Conservation (phyloP, 352 stramenopile species). For the Halophytophthora batemanensis region DNA sequence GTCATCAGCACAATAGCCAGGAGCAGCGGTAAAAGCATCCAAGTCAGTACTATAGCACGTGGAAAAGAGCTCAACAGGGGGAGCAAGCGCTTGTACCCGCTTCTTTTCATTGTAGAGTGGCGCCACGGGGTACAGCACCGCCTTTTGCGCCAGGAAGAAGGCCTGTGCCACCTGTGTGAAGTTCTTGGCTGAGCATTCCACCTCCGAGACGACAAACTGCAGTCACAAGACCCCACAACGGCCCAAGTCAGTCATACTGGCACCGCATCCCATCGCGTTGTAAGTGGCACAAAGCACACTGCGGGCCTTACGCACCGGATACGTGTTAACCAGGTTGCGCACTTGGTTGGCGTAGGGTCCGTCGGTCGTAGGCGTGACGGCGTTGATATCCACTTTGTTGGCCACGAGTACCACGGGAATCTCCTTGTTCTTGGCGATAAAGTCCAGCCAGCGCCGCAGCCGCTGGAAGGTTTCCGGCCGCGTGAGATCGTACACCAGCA, state of each 20-base stretch:
- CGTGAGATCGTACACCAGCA: constrained; percentile 86
- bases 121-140: constrained; percentile 85
- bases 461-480: constrained; percentile 84
- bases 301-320: constrained; percentile 36
- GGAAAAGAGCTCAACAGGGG: no score
- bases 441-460: constrained; percentile 79
- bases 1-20: not conserved
- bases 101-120: constrained; percentile 88
- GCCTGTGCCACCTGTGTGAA: constrained; percentile 86
- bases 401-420: constrained; percentile 86
- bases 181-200: constrained; percentile 87
- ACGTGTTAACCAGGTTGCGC: constrained; percentile 63
- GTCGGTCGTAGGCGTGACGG: constrained; percentile 53
- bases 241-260: not conserved
- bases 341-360: constrained; percentile 71
- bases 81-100: constrained; percentile 32
- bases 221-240: not conserved
- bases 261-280: not conserved
- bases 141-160: constrained; percentile 88
- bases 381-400: constrained; percentile 87
- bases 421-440: constrained; percentile 85
- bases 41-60: no score
- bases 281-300: no score
- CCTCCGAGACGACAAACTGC: constrained; percentile 78
- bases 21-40: not conserved